Evolutionary conservation across 2,329 filamentous ascomycete species (phyloP).

Genomic region (Botrytis porri): DNA sequence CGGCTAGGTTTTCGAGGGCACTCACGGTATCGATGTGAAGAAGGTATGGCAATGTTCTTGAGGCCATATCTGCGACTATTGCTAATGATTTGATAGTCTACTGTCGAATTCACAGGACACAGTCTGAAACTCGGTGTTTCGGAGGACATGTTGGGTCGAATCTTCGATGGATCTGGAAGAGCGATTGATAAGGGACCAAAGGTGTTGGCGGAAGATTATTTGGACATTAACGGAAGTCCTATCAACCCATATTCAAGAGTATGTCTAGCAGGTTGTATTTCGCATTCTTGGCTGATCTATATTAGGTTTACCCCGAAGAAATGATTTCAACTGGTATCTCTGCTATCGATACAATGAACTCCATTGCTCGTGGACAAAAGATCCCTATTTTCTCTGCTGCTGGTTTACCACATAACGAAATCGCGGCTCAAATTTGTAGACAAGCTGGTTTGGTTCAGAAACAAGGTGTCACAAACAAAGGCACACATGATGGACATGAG

Average conservation of each 20-base stretch:
- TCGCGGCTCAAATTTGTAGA: constrained; percentile 97
- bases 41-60: constrained; percentile 57
- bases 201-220: constrained; percentile 94
- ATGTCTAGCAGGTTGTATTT: constrained; percentile 39
- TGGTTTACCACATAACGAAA: constrained; percentile 98
- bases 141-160: constrained; percentile 98
- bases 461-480: constrained; percentile 80
- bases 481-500: constrained; percentile 91
- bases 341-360: constrained; percentile 98
- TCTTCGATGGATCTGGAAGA: constrained; percentile 96
- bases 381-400: constrained; percentile 99
- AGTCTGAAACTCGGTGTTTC: constrained; percentile 98
- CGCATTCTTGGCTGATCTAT: constrained; percentile 2
- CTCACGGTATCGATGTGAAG: constrained; percentile 96
- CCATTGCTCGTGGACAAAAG: constrained; percentile 97
- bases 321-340: constrained; percentile 99
- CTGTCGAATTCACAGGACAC: constrained; percentile 94
- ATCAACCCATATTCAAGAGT: constrained; percentile 98
- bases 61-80: not conserved
- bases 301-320: constrained; percentile 93
- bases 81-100: constrained; percentile 59
- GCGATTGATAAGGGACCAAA: constrained; percentile 99
- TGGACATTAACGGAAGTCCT: constrained; percentile 98
- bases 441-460: constrained; percentile 86
- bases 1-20: constrained; percentile 90